These are phyloP conservation scores for Cucumis sativus DNA, from an alignment of 306 rosid genomes.

Conservation along the genomic window DNA sequence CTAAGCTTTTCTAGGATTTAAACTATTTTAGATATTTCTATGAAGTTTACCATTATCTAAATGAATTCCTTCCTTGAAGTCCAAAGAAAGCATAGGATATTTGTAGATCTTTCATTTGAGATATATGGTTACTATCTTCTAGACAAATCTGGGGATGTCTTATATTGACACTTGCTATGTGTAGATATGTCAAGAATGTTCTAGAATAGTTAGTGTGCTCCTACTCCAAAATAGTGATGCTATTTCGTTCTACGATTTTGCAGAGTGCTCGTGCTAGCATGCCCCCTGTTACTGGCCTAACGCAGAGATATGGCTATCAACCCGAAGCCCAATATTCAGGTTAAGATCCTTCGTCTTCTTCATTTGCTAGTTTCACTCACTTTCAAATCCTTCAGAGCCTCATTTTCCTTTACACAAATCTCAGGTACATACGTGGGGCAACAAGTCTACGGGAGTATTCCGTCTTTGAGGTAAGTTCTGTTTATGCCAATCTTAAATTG, in stretches of 20 bases:
- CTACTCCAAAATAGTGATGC: neutral
- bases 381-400: neutral
- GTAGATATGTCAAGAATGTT: too few species aligned
- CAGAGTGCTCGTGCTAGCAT: slow-evolving; percentile 21
- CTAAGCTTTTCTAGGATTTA: too few species aligned
- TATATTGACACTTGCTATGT: too few species aligned
- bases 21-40: too few species aligned
- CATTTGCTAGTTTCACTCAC: slow-evolving; percentile 16
- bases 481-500: neutral
- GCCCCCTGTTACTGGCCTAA: slow-evolving; percentile 22
- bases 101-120: too few species aligned
- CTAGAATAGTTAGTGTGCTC: too few species aligned
- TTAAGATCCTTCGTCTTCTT: slow-evolving; percentile 18
- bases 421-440: slow-evolving; percentile 42
- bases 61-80: too few species aligned
- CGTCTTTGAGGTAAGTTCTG: slow-evolving; percentile 28
- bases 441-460: slow-evolving; percentile 25
- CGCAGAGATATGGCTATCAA: slow-evolving; percentile 31
- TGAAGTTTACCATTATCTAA: too few species aligned
- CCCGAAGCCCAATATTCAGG: slow-evolving; percentile 15
- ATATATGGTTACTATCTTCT: too few species aligned
- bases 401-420: neutral
- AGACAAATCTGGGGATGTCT: too few species aligned
- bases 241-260: slow-evolving; percentile 34
- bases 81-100: too few species aligned